Evolutionary conservation across 805 yeast genomes (phyloP).

Genomic region (Blastobotrys chiropterorum): DNA sequence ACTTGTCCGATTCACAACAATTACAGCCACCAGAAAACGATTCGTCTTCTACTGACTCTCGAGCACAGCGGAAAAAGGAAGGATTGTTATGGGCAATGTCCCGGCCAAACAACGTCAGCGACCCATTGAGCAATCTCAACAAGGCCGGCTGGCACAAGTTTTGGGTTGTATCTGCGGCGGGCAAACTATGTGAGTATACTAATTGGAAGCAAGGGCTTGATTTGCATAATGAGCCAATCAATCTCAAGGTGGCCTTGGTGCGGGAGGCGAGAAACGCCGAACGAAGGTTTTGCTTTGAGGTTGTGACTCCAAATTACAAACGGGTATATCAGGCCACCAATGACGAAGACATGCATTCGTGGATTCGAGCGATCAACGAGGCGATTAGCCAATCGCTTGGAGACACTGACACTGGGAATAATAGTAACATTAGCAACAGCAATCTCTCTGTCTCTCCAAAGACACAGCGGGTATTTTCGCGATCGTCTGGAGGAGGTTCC

Average conservation of each 20-base stretch:
- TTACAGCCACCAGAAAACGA: neutral
- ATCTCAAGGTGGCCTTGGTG: constrained; percentile 60
- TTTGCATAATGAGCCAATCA: constrained; percentile 60
- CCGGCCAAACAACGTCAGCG: constrained; percentile 31
- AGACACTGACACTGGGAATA: constrained; percentile 15
- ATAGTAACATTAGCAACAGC: neutral
- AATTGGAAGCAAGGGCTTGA: constrained; percentile 73
- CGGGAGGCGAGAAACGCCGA: constrained; percentile 38
- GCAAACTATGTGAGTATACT: constrained; percentile 60
- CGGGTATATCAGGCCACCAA: constrained; percentile 70
- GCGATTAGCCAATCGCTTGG: constrained; percentile 45
- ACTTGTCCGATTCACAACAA: neutral
- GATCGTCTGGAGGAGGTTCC: neutral
- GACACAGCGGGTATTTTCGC: neutral
- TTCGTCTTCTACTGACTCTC: neutral
- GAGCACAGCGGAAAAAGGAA: constrained; percentile 19
- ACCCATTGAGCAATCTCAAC: constrained; percentile 29
- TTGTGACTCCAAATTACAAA: constrained; percentile 63
- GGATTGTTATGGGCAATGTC: constrained; percentile 41
- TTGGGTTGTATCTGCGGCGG: constrained; percentile 73
- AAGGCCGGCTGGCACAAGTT: constrained; percentile 72
- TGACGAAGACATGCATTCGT: constrained; percentile 57
- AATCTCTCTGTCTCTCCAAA: neutral
- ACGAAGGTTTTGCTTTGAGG: constrained; percentile 60
- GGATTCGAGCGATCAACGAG: constrained; percentile 59